phyloP scores from a whole-genome alignment of 2,329 filamentous ascomycete species.

The Diaporthe longicolla region DNA sequence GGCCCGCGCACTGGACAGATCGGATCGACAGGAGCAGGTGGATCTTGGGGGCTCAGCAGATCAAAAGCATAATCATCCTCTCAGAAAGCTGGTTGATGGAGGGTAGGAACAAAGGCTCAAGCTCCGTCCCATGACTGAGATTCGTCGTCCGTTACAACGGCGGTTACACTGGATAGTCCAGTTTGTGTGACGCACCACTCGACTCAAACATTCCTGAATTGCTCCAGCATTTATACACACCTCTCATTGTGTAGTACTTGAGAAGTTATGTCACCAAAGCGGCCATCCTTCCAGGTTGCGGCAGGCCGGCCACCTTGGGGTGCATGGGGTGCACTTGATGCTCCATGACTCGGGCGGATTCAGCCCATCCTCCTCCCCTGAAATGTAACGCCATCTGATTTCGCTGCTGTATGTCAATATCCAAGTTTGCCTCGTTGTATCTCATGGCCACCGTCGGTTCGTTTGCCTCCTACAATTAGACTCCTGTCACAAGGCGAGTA shows the following conservation, averaged over 20 bases:
- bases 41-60: conserved; percentile 28
- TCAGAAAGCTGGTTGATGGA: neutral
- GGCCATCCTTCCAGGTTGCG: conserved; percentile 13
- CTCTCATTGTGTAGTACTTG: neutral
- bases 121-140: conserved; percentile 22
- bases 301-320: conserved; percentile 10
- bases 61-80: conserved; percentile 30
- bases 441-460: neutral
- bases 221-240: neutral
- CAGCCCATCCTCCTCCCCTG: neutral
- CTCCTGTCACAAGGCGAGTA: conserved; percentile 9
- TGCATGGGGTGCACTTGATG: conserved; percentile 35
- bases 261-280: conserved; percentile 9
- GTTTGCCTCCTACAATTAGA: conserved; percentile 6
- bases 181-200: neutral
- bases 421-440: conserved; percentile 17
- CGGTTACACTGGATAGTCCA: neutral
- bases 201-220: neutral
- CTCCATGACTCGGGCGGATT: conserved; percentile 9
- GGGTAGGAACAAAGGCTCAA: conserved; percentile 18
- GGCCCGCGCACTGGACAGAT: neutral
- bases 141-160: neutral
- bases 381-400: conserved; percentile 21
- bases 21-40: conserved; percentile 27
- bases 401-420: conserved; percentile 15